Percentiles rank a stretch among this genome's conserved stretches.
Evolutionary conservation across 1,284 basidiomycete genomes (phyloP).

Genomic region (Rhodotorula mucilaginosa): DNA sequence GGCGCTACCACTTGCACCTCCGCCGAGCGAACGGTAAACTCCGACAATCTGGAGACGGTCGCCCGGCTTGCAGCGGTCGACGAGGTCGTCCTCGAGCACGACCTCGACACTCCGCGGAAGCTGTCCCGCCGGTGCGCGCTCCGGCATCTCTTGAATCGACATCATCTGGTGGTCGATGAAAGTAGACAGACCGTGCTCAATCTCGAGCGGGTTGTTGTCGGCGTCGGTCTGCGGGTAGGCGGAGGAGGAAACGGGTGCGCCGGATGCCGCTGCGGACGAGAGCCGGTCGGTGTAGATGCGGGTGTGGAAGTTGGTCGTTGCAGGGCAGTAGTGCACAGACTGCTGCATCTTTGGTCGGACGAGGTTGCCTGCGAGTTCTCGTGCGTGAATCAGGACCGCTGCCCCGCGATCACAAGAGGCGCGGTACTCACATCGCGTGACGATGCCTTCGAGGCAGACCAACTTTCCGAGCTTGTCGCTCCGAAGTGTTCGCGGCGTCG

Average conservation of each 20-base stretch:
- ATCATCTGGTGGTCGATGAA: constrained; percentile 97
- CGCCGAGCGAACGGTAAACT: constrained; percentile 88
- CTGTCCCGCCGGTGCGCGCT: constrained; percentile 94
- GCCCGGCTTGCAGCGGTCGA: constrained; percentile 96
- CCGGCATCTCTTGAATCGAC: constrained; percentile 99
- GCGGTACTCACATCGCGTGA: constrained; percentile 72
- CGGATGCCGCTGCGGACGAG: constrained; percentile 66
- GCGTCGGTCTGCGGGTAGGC: constrained; percentile 89
- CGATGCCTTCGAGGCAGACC: constrained; percentile 97
- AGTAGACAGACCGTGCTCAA: constrained; percentile 87
- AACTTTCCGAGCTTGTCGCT: constrained; percentile 89
- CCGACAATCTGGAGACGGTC: constrained; percentile 97
- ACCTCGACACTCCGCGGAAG: constrained; percentile 93
- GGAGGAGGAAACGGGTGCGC: constrained; percentile 78
- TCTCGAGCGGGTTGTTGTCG: constrained; percentile 79
- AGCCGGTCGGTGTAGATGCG: constrained; percentile 92
- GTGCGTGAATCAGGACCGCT: too few relatives aligned
- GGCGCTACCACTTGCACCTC: constrained; percentile 69
- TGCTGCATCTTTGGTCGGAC: constrained; percentile 98
- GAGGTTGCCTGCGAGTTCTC: constrained; percentile 63
- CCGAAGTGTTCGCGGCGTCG: constrained; percentile 87
- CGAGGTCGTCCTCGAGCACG: constrained; percentile 92
- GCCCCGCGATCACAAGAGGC: background rate
- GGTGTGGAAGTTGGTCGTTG: constrained; percentile 78
- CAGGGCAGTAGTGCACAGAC: constrained; percentile 91